Base-by-base conservation (phyloP, 306 rosid genomes). In the Canavalia gladiata region DNA sequence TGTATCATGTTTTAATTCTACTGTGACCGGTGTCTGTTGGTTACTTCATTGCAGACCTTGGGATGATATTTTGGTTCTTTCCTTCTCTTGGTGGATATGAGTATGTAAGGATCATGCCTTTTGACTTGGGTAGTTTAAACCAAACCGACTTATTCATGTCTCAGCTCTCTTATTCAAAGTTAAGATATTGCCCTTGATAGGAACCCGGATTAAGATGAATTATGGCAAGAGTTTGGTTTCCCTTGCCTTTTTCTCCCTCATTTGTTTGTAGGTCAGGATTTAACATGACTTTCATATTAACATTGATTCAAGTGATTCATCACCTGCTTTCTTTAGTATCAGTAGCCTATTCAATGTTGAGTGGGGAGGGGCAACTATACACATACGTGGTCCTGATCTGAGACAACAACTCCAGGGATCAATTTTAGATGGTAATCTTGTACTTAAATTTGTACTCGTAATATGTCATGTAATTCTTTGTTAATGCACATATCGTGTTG, bases 81-180 rank as follows among this genome's bases (percentile, higher is more conserved):
- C 98, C 98, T 80, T 83, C 95, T 79, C 86, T 95, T 46, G 99
- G 99, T 77, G 99, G 99, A 86, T 67, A 88, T 89, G 99, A 95
- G 83, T 95, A 92, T 89, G 99, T 93, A 93, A 95, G 99, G 87
- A 74, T 70, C 77, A 81, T 84, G 46, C 63, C 87, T 76, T 69
- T 64, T 76, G 81, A 64, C 85, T 58, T 46, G 3, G 42, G 7
- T 67, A 28, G 41, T 68, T 76, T 72, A 80, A 64, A n/a, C 72
- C 50, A 52, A 7, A 67, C 25, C n/a, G 31, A 67, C 69, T 50
- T 50, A 41, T 78, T 47, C 49, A 78, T 18, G 25, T 76, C 67
- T 76, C 63, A 64, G 70, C 75, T 30, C 68, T 74, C 75, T 76
- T 43, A 35, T 65, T 82, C 78, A 68, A 78, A 59, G 82, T 55